Evolutionary conservation across 371 early-diverging fungal species (phyloP).

Genomic region (Nematocida sp.): DNA sequence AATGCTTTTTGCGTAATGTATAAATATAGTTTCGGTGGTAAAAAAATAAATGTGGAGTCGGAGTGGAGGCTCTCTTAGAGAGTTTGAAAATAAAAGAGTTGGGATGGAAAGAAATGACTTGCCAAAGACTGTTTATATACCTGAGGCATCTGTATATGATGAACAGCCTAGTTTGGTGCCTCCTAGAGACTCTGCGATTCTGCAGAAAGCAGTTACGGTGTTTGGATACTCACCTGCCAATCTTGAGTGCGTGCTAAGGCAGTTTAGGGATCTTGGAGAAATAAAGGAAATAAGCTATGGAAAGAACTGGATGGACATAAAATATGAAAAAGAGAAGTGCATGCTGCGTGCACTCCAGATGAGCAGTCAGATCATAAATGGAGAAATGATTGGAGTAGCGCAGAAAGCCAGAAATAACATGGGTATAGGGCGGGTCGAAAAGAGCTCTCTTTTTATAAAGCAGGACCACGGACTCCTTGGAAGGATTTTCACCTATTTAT

Average conservation of each 20-base stretch:
- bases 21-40: slow-evolving; percentile 3
- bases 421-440: slow-evolving; percentile 31
- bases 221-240: slow-evolving; percentile 68
- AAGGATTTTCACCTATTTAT: slow-evolving; percentile 64
- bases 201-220: slow-evolving; percentile 40
- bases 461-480: slow-evolving; percentile 65
- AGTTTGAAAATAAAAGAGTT: background rate
- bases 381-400: slow-evolving; percentile 69
- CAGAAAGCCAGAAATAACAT: slow-evolving; percentile 58
- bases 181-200: background rate
- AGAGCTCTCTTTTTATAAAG: slow-evolving; percentile 58
- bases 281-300: slow-evolving; percentile 67
- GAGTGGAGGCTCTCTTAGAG: slow-evolving; percentile 2
- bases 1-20: background rate
- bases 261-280: slow-evolving; percentile 55
- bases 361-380: slow-evolving; percentile 60
- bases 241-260: slow-evolving; percentile 57
- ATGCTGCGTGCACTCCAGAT: slow-evolving; percentile 51
- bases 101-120: background rate
- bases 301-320: slow-evolving; percentile 68
- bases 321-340: slow-evolving; percentile 52
- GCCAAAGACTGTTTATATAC: slow-evolving; percentile 30
- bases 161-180: background rate
- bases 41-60: slow-evolving; percentile 28
- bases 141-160: slow-evolving; percentile 45